phyloP scores from a whole-genome alignment of 805 yeast genomes.

The Saccharomycopsis malanga region DNA sequence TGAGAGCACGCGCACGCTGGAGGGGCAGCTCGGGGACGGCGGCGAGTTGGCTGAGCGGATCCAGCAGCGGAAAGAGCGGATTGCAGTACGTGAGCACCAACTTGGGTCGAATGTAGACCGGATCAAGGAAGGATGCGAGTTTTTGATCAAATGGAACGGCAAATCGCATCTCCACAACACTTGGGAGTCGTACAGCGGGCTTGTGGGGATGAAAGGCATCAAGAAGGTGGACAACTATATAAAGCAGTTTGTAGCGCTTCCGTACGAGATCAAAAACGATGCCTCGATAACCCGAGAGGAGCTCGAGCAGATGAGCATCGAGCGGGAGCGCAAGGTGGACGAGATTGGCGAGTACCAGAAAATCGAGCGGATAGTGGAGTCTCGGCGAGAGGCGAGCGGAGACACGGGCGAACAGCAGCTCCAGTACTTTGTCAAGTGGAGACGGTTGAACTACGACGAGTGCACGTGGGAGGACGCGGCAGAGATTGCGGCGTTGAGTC shows the following conservation, averaged over 20 bases:
- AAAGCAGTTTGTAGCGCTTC: constrained; percentile 64
- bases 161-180: constrained; percentile 90
- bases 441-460: constrained; percentile 85
- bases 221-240: constrained; percentile 88
- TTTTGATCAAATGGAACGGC: constrained; percentile 78
- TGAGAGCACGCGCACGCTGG: not conserved
- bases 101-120: constrained; percentile 35
- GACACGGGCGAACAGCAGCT: constrained; percentile 62
- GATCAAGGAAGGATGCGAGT: constrained; percentile 54
- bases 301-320: constrained; percentile 87
- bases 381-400: constrained; percentile 55
- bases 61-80: constrained; percentile 21
- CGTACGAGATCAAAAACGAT: constrained; percentile 70
- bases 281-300: constrained; percentile 85
- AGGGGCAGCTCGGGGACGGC: not conserved
- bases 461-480: constrained; percentile 96
- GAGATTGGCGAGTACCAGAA: constrained; percentile 75
- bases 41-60: constrained; percentile 23
- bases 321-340: constrained; percentile 76
- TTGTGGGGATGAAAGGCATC: constrained; percentile 58
- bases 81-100: constrained; percentile 30
- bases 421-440: constrained; percentile 90
- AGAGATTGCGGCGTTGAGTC: constrained; percentile 76
- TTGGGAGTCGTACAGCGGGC: constrained; percentile 67
- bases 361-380: constrained; percentile 85